These are phyloP conservation scores for Solanum paucissectum DNA, from an alignment of 257 asterid genomes.

Conservation along the genomic window DNA sequence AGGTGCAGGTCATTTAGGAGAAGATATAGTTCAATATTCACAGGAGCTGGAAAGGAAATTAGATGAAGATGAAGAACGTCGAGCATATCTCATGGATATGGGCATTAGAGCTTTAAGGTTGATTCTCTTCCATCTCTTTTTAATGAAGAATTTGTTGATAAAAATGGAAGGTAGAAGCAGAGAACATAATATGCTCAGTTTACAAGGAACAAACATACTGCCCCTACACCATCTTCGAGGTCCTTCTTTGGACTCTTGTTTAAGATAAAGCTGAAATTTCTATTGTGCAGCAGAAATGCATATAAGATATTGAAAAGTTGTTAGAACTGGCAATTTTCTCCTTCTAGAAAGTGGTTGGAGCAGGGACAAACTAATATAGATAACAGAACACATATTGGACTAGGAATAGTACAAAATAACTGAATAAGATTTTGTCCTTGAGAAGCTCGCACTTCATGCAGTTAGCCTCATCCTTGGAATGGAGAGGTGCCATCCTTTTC, in stretches of 20 bases:
- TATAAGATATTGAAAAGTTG: background rate
- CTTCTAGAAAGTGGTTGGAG: background rate
- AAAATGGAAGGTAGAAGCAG: background rate
- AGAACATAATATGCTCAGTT: background rate
- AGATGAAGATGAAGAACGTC: constrained; percentile 51
- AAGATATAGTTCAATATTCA: constrained; percentile 59
- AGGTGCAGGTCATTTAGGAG: constrained; percentile 93
- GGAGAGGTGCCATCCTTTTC: background rate
- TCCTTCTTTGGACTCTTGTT: background rate
- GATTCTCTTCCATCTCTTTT: background rate
- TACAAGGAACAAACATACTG: background rate
- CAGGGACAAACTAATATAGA: background rate
- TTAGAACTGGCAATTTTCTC: background rate
- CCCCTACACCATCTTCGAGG: background rate
- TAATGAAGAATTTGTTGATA: background rate
- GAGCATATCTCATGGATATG: constrained; percentile 77
- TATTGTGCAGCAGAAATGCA: background rate
- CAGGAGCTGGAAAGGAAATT: constrained; percentile 63
- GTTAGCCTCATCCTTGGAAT: background rate
- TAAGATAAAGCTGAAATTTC: background rate
- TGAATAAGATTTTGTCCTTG: background rate
- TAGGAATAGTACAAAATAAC: background rate
- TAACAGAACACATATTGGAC: background rate
- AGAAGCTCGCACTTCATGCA: background rate
- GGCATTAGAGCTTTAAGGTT: constrained; percentile 87